These are phyloP conservation scores for Powellomyces hirtus DNA, from an alignment of 192 early-diverging fungal species.

Conservation along the genomic window DNA sequence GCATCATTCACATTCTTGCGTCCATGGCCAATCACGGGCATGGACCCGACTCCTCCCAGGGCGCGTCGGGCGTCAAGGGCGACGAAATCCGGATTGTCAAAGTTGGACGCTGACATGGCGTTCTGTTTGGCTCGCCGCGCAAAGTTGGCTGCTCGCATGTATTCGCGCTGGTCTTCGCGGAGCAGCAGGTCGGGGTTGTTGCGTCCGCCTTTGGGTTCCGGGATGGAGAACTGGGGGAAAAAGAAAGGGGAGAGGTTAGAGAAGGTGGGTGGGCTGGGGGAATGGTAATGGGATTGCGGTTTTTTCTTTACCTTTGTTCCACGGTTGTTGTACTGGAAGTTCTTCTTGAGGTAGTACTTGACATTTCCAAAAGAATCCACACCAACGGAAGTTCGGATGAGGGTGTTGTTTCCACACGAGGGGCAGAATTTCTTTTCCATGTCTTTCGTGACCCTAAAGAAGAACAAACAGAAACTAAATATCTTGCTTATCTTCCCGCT, in stretches of 20 bases:
- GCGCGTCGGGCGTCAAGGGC: background rate
- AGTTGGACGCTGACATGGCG: background rate
- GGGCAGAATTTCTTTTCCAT: conserved; percentile 94
- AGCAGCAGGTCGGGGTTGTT: conserved; percentile 69
- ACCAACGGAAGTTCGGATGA: conserved; percentile 78
- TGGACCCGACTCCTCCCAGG: background rate
- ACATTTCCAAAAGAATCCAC: conserved; percentile 79
- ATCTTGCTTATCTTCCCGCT: too few species aligned
- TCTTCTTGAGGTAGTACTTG: conserved; percentile 81
- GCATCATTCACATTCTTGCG: conserved; percentile 45
- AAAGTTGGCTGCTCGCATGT: conserved; percentile 45
- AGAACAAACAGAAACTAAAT: background rate
- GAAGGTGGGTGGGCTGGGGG: background rate
- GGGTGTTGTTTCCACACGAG: conserved; percentile 81
- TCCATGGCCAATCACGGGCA: conserved; percentile 43
- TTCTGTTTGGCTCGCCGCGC: conserved; percentile 2
- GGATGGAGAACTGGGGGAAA: conserved; percentile 71
- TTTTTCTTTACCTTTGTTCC: conserved; percentile 69
- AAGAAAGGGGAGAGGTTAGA: too few species aligned
- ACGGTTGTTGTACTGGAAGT: conserved; percentile 85
- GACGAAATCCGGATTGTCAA: conserved; percentile 13
- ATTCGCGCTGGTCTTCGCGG: conserved; percentile 91
- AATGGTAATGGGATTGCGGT: too few species aligned
- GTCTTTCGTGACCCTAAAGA: conserved; percentile 66
- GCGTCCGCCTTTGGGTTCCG: conserved; percentile 76